Conservation (phyloP, 495 filamentous ascomycete species). For the Friedmanniomyces endolithicus region DNA sequence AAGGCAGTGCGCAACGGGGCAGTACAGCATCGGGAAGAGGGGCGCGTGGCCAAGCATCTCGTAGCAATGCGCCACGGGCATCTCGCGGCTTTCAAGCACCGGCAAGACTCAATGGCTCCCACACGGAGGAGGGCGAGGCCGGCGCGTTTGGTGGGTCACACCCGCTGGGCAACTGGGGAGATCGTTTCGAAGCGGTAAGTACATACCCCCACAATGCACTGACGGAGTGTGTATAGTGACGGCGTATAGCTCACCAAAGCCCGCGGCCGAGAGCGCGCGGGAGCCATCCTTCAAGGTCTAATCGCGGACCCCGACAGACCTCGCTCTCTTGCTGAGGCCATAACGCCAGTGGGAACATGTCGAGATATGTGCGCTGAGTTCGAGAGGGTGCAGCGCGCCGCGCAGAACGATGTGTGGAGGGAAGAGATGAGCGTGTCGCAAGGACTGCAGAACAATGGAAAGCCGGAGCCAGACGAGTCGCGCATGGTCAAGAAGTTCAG, state of each 20-base stretch:
- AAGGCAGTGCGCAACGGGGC: background rate
- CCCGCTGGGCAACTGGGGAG: conserved; percentile 8
- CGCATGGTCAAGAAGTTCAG: conserved; percentile 78
- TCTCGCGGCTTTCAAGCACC: background rate
- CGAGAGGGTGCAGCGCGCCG: conserved; percentile 69
- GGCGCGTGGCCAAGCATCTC: background rate
- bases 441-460: conserved; percentile 33
- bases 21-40: background rate
- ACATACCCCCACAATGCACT: background rate
- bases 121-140: background rate
- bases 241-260: conserved; percentile 44
- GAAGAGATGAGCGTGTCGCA: conserved; percentile 32
- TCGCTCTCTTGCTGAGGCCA: conserved; percentile 66
- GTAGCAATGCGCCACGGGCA: background rate
- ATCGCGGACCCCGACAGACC: conserved; percentile 85
- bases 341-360: conserved; percentile 79
- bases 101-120: background rate
- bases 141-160: conserved; percentile 6
- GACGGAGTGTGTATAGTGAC: conserved; percentile 14
- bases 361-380: conserved; percentile 90
- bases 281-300: conserved; percentile 58
- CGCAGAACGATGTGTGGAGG: conserved; percentile 43
- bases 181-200: conserved; percentile 20
- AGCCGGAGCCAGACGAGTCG: conserved; percentile 35
- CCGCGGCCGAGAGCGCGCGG: conserved; percentile 52